phyloP scores from a whole-genome alignment of 2,329 filamentous ascomycete genomes.

The Balansia obtecta region DNA sequence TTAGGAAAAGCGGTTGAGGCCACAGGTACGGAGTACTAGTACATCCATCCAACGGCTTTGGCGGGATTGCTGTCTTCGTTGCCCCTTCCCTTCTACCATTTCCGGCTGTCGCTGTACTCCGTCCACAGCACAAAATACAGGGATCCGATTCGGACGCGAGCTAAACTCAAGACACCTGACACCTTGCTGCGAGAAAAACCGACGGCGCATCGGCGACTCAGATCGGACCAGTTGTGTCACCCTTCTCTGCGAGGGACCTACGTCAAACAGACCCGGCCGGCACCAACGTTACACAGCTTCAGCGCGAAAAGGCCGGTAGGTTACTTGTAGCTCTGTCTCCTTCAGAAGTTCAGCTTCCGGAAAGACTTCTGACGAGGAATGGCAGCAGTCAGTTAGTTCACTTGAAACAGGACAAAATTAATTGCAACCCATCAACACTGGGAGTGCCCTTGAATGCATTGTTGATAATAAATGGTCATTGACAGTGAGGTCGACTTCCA shows the following conservation, averaged over 20 bases:
- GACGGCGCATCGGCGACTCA: neutral
- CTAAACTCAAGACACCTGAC: neutral
- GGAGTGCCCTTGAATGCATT: neutral
- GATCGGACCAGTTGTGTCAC: conserved; percentile 3
- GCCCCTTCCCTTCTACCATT: too few relatives aligned
- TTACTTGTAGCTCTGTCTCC: neutral
- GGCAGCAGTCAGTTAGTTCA: neutral
- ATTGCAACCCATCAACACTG: neutral
- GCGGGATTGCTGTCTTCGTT: too few relatives aligned
- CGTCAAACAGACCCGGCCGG: neutral
- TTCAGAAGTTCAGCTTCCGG: neutral
- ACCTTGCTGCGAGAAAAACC: conserved; percentile 2
- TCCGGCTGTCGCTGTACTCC: neutral
- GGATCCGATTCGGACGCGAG: neutral
- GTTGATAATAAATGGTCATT: too few relatives aligned
- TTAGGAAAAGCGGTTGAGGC: neutral
- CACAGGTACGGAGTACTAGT: neutral
- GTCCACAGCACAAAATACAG: neutral
- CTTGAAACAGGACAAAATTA: neutral
- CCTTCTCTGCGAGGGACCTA: neutral
- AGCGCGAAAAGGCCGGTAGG: neutral
- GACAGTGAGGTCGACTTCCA: too few relatives aligned
- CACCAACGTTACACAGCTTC: neutral
- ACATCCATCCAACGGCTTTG: neutral
- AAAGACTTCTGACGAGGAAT: neutral